Conservation (phyloP, 2,329 filamentous ascomycete species). For the Arachnomyces sp. region DNA sequence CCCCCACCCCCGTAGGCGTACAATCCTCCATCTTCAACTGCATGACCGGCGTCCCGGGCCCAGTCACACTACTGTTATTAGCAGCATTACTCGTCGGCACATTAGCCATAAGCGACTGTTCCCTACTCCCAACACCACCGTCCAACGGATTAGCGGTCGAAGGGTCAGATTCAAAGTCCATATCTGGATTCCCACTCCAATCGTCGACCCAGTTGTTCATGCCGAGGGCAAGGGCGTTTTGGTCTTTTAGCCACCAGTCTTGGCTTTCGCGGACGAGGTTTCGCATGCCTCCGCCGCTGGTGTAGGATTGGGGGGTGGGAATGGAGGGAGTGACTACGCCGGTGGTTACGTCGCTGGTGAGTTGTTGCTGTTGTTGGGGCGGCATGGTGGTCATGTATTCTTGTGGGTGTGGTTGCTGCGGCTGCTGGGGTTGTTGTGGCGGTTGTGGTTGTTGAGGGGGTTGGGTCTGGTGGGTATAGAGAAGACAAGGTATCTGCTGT, state of each 20-base stretch:
- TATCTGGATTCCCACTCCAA: too few species aligned
- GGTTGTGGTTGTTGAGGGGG: slow-evolving; percentile 18
- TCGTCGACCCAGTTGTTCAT: slow-evolving; percentile 51
- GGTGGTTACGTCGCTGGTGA: slow-evolving; percentile 12
- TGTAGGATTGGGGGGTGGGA: slow-evolving; percentile 37
- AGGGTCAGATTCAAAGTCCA: too few species aligned
- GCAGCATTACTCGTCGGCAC: too few species aligned
- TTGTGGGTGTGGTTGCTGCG: slow-evolving; percentile 5
- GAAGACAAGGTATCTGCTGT: slow-evolving; percentile 14
- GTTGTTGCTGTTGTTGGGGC: too few species aligned
- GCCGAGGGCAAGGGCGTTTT: slow-evolving; percentile 51
- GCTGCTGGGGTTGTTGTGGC: slow-evolving; percentile 17
- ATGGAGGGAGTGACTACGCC: slow-evolving; percentile 15
- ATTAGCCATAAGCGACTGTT: too few species aligned
- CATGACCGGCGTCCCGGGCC: too few species aligned
- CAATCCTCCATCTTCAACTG: too few species aligned
- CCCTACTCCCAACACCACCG: too few species aligned
- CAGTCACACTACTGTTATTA: too few species aligned
- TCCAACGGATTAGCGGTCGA: too few species aligned
- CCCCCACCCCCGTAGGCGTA: too few species aligned
- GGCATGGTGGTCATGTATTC: too few species aligned
- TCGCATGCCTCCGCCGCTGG: slow-evolving; percentile 51
- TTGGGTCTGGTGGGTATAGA: slow-evolving; percentile 18
- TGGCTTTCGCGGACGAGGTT: slow-evolving; percentile 55
- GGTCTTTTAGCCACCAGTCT: slow-evolving; percentile 58